phyloP scores from a whole-genome alignment of 2,329 filamentous ascomycete species.

The Aspergillus fumigatiaffinis region DNA sequence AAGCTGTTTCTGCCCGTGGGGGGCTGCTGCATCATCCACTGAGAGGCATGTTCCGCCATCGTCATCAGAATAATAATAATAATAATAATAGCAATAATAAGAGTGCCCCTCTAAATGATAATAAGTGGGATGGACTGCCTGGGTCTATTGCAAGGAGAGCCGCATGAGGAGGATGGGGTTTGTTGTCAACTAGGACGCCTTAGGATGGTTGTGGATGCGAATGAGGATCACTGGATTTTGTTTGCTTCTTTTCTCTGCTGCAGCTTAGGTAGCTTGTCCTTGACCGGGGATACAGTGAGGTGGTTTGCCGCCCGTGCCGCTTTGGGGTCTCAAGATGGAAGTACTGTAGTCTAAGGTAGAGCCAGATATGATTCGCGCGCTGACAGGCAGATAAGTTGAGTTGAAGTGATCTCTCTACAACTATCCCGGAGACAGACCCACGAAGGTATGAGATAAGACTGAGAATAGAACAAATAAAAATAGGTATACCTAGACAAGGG shows the following conservation, averaged over 20 bases:
- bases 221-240: neutral
- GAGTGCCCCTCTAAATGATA: no score
- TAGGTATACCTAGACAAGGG: neutral
- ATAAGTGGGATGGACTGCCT: conserved; percentile 1
- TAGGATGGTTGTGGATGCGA: neutral
- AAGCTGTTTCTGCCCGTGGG: conserved; percentile 24
- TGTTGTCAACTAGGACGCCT: neutral
- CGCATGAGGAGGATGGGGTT: conserved; percentile 5
- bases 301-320: conserved; percentile 4
- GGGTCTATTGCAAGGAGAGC: conserved; percentile 5
- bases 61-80: neutral
- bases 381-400: neutral
- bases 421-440: no score
- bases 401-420: neutral
- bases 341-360: neutral
- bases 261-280: neutral
- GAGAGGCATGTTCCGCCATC: conserved; percentile 24
- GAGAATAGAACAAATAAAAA: neutral
- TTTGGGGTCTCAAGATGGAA: neutral
- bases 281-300: neutral
- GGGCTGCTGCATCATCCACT: conserved; percentile 5
- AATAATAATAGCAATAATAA: neutral
- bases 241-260: neutral
- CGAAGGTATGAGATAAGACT: neutral
- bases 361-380: neutral